These are phyloP conservation scores for Mediolabrus comicus DNA, from an alignment of 108 stramenopile species.

Conservation along the genomic window DNA sequence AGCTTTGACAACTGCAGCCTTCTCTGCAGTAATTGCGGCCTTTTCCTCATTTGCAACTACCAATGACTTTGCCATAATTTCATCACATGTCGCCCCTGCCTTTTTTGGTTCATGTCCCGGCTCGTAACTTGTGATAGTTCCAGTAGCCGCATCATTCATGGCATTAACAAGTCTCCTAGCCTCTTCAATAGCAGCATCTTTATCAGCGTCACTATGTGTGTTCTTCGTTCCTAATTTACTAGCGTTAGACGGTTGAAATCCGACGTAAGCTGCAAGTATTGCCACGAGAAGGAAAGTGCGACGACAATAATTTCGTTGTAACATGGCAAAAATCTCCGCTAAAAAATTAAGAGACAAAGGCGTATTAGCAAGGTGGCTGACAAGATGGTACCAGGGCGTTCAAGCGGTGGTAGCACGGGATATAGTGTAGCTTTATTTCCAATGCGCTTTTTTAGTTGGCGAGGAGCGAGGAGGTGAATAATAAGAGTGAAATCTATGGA, in stretches of 20 bases:
- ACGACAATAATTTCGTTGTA: background rate
- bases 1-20: slow-evolving; percentile 37
- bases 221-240: background rate
- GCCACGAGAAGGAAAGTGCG: background rate
- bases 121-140: slow-evolving; percentile 34
- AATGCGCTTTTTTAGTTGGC: too few relatives aligned
- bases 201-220: background rate
- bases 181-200: slow-evolving; percentile 20
- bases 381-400: too few relatives aligned
- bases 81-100: slow-evolving; percentile 46
- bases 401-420: too few relatives aligned
- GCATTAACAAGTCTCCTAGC: slow-evolving; percentile 36
- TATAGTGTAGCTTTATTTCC: too few relatives aligned
- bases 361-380: too few relatives aligned
- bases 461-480: too few relatives aligned
- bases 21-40: slow-evolving; percentile 28
- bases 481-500: too few relatives aligned
- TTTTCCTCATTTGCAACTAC: slow-evolving; percentile 53
- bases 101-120: slow-evolving; percentile 17
- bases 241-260: background rate
- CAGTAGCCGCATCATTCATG: slow-evolving; percentile 40
- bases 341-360: background rate
- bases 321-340: background rate
- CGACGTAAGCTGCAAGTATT: background rate
- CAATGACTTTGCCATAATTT: slow-evolving; percentile 48